Evolutionary conservation across 768 basidiomycete species (phyloP).

Genomic region (Suillus spraguei): DNA sequence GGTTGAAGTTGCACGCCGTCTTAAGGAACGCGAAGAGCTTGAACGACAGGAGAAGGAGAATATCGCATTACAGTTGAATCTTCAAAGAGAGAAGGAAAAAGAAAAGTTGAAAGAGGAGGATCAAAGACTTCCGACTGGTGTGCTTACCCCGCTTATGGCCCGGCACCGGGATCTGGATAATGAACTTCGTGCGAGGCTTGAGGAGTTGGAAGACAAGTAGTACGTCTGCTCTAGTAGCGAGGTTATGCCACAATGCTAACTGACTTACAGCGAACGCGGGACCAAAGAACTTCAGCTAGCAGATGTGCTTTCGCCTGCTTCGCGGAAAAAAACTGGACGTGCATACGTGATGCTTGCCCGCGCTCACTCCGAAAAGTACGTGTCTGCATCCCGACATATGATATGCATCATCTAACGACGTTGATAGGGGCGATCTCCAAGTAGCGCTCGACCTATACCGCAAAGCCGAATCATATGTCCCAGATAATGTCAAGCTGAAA

Average conservation of each 20-base stretch:
- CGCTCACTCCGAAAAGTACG: constrained; percentile 79
- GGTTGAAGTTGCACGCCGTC: constrained; percentile 67
- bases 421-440: constrained; percentile 73
- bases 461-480: constrained; percentile 80
- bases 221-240: constrained; percentile 38
- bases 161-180: constrained; percentile 70
- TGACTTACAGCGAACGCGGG: constrained; percentile 53
- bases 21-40: constrained; percentile 46
- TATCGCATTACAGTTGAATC: constrained; percentile 18
- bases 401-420: neutral
- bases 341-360: constrained; percentile 86
- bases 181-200: constrained; percentile 62
- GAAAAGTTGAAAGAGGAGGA: constrained; percentile 16
- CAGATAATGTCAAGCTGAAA: constrained; percentile 84
- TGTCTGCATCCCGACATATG: constrained; percentile 9
- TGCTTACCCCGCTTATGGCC: constrained; percentile 63
- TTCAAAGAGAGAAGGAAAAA: constrained; percentile 13
- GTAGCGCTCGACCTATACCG: constrained; percentile 81
- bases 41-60: constrained; percentile 34
- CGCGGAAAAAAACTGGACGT: constrained; percentile 80
- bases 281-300: constrained; percentile 63
- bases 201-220: constrained; percentile 76
- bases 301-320: constrained; percentile 67
- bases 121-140: constrained; percentile 33
- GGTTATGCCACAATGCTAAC: constrained; percentile 17